phyloP scores from a whole-genome alignment of 192 early-diverging fungal genomes.

The Backusella liffmaniae region DNA sequence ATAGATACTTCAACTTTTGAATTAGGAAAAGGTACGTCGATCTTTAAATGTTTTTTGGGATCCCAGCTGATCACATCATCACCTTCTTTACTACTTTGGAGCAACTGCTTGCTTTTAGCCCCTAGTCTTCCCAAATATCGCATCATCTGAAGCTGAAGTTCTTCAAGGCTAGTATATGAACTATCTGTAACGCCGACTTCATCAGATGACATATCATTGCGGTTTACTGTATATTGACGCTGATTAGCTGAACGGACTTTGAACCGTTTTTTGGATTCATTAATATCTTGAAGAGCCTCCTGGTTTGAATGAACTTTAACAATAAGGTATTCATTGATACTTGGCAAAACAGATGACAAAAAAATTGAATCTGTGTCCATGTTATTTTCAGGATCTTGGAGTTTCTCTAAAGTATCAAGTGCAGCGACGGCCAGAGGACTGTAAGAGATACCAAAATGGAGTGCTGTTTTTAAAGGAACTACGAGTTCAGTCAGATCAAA shows the following conservation, averaged over 20 bases:
- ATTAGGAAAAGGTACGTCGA: conserved; percentile 69
- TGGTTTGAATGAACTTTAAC: conserved; percentile 37
- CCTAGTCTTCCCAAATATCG: conserved; percentile 65
- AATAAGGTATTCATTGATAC: conserved; percentile 65
- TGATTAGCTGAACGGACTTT: background rate
- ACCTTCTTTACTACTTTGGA: background rate
- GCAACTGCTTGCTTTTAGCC: conserved; percentile 48
- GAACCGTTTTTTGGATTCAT: background rate
- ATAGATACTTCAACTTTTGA: conserved; percentile 61
- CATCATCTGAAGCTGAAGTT: conserved; percentile 60
- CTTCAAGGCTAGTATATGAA: conserved; percentile 9
- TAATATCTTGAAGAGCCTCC: conserved; percentile 1
- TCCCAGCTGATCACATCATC: conserved; percentile 64
- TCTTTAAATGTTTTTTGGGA: conserved; percentile 51
- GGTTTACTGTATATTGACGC: background rate
- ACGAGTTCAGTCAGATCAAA: conserved; percentile 47
- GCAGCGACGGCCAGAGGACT: conserved; percentile 60
- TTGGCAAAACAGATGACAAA: conserved; percentile 51
- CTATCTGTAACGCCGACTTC: conserved; percentile 8
- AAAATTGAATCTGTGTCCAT: conserved; percentile 20
- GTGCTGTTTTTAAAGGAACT: conserved; percentile 58
- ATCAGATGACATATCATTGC: background rate
- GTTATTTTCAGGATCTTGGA: conserved; percentile 38
- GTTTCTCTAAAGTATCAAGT: conserved; percentile 60
- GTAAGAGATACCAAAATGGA: conserved; percentile 66